Conservation (phyloP, 2,329 filamentous ascomycete species). For the Cucurbitaria berberidis region DNA sequence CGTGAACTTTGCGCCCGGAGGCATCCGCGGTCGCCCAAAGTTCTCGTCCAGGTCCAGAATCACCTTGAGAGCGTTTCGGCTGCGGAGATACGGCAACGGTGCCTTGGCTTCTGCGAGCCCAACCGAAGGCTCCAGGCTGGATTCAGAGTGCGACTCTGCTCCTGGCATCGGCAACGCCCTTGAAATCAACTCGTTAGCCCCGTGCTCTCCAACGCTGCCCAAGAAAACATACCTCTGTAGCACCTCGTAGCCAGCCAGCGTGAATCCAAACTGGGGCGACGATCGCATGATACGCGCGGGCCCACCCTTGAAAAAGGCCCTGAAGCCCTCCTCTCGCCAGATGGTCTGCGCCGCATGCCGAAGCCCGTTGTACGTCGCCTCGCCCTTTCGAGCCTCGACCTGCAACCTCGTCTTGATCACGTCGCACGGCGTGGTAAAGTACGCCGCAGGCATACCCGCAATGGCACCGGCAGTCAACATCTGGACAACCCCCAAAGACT, state of each 20-base stretch:
- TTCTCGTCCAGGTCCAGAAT: slow-evolving; percentile 93
- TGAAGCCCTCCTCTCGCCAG: slow-evolving; percentile 88
- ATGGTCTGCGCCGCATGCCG: slow-evolving; percentile 86
- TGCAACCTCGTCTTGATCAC: slow-evolving; percentile 99
- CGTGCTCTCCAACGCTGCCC: no score
- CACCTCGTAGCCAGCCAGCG: slow-evolving; percentile 91
- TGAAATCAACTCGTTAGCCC: background rate
- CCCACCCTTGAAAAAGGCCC: slow-evolving; percentile 97
- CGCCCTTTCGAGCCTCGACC: slow-evolving; percentile 95
- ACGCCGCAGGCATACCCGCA: slow-evolving; percentile 64
- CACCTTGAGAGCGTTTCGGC: slow-evolving; percentile 91
- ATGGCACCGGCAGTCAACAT: slow-evolving; percentile 94
- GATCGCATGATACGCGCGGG: slow-evolving; percentile 93
- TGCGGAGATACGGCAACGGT: slow-evolving; percentile 71
- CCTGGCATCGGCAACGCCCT: slow-evolving; percentile 77
- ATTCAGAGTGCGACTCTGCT: slow-evolving; percentile 59
- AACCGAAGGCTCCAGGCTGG: slow-evolving; percentile 64
- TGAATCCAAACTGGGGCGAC: slow-evolving; percentile 97
- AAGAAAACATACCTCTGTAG: slow-evolving; percentile 64
- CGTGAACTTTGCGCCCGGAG: slow-evolving; percentile 45
- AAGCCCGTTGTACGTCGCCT: slow-evolving; percentile 84
- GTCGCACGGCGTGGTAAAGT: slow-evolving; percentile 95
- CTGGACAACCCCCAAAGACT: slow-evolving; percentile 89
- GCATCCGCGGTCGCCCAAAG: slow-evolving; percentile 77
- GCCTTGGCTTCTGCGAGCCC: slow-evolving; percentile 68